Conservation (phyloP, 768 basidiomycete genomes). For the Leccinellum luteum region DNA sequence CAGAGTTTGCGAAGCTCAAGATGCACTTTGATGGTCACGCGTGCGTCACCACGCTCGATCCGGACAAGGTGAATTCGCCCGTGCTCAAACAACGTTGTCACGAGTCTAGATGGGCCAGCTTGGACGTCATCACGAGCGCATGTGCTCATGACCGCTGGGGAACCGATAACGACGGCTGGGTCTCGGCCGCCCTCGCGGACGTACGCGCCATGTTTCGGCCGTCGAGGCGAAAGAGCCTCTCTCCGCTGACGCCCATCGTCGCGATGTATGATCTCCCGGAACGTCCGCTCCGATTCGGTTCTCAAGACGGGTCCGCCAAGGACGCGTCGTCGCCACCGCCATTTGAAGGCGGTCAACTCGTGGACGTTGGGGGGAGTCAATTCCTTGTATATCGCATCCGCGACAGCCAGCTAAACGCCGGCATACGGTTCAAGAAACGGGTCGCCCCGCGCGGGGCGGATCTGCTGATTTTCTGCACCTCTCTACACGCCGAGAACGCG, state of each 20-base stretch:
- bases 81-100: slow-evolving; percentile 26
- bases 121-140: slow-evolving; percentile 17
- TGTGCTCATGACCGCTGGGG: slow-evolving; percentile 26
- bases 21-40: slow-evolving; percentile 37
- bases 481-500: not conserved
- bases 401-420: slow-evolving; percentile 22
- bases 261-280: slow-evolving; percentile 25
- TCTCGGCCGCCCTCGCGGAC: slow-evolving; percentile 19
- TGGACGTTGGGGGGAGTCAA: slow-evolving; percentile 18
- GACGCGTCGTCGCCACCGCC: slow-evolving; percentile 2
- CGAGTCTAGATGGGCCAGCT: slow-evolving; percentile 24
- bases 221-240: slow-evolving; percentile 1
- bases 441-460: slow-evolving; percentile 22
- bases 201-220: slow-evolving; percentile 24
- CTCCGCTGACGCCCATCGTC: slow-evolving; percentile 15
- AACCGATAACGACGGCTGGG: slow-evolving; percentile 20
- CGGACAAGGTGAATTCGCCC: slow-evolving; percentile 29
- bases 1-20: slow-evolving; percentile 25
- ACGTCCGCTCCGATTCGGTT: slow-evolving; percentile 1
- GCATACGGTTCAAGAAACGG: slow-evolving; percentile 25
- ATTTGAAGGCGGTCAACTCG: slow-evolving; percentile 20
- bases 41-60: slow-evolving; percentile 38
- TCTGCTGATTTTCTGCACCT: slow-evolving; percentile 25
- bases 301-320: not conserved
- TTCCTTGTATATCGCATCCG: slow-evolving; percentile 20